Conservation (phyloP, 768 basidiomycete genomes). For the Rhodotorula paludigena region DNA sequence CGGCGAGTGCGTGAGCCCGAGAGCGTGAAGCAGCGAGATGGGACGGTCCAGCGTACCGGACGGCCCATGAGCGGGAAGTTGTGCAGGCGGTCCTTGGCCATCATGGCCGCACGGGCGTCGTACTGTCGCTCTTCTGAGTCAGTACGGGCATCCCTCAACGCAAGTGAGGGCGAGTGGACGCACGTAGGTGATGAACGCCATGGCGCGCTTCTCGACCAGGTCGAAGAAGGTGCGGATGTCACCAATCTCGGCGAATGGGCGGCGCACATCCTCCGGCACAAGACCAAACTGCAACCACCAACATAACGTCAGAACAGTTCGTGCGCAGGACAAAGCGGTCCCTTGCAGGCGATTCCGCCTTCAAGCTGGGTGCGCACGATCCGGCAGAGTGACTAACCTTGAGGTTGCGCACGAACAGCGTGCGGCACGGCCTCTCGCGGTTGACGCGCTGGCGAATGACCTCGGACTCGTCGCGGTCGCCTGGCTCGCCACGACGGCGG, state of each 20-base stretch:
- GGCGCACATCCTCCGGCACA: constrained; percentile 63
- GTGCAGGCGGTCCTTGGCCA: constrained; percentile 84
- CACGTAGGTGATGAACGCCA: constrained; percentile 98
- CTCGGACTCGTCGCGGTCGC: constrained; percentile 65
- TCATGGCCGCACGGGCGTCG: constrained; percentile 86
- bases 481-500: background rate
- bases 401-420: constrained; percentile 94
- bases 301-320: too few species aligned
- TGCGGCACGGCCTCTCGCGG: constrained; percentile 89
- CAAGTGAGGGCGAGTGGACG: constrained; percentile 48
- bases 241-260: constrained; percentile 83
- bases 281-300: constrained; percentile 30
- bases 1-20: background rate
- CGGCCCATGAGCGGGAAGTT: constrained; percentile 80
- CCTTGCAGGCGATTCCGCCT: too few species aligned
- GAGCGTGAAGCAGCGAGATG: too few species aligned
- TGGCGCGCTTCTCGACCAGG: constrained; percentile 86
- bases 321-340: too few species aligned
- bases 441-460: constrained; percentile 91
- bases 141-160: too few species aligned
- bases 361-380: too few species aligned
- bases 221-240: constrained; percentile 98
- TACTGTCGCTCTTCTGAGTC: too few species aligned
- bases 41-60: constrained; percentile 60
- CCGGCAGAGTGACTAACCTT: constrained; percentile 59